Evolutionary conservation across 2,329 filamentous ascomycete genomes (phyloP), one percentile per base, ranked within the genome.

Genomic region (Cladosporium sp.): DNA sequence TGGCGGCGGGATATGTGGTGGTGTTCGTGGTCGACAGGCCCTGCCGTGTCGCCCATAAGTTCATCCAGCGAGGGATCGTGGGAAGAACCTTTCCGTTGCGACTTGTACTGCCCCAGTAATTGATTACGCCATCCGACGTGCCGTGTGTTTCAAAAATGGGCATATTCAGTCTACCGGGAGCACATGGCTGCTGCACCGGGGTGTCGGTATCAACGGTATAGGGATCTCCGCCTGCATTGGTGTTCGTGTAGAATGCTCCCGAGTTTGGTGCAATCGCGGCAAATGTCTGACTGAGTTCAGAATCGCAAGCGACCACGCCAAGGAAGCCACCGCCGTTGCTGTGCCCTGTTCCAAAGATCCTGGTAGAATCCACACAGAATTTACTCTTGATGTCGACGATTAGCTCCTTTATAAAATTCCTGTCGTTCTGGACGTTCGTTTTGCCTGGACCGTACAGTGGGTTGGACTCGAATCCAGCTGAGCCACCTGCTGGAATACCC

Each of bases 271-370:
- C 74, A 50, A 78, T 78, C 0, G 73, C 74, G n/a, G 75, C 73
- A 39, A 78, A 71, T 4, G 64, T 64, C 4, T 58, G 59, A 4
- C 71, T 72, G 1, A 71, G 65, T 1, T 58, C 59, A 1, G 68
- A 55, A 40, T 76, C 68, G 58, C 75, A 80, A 3, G 76, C 74
- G 4, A 79, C 68, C 2, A 71, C 58, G n/a, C 68, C 70, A 5
- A 69, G 70, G 19, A 76, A 72, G 5, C 72, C 78, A 2, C 75
- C 80, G 3, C 77, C 79, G 39, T 82, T 80, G 56, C 71, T 81
- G 54, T 81, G 79, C 36, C 74, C 75, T 0, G 68, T 64, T 3
- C 68, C 69, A 50, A 75, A 77, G 32, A 78, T 66, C 7, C 69
- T 70, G 1, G 61, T 62, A 2, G 63, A 57, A 52, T 78, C 71